phyloP scores from a whole-genome alignment of 2,329 filamentous ascomycete species.

The Aspergillus brunneoviolaceus region DNA sequence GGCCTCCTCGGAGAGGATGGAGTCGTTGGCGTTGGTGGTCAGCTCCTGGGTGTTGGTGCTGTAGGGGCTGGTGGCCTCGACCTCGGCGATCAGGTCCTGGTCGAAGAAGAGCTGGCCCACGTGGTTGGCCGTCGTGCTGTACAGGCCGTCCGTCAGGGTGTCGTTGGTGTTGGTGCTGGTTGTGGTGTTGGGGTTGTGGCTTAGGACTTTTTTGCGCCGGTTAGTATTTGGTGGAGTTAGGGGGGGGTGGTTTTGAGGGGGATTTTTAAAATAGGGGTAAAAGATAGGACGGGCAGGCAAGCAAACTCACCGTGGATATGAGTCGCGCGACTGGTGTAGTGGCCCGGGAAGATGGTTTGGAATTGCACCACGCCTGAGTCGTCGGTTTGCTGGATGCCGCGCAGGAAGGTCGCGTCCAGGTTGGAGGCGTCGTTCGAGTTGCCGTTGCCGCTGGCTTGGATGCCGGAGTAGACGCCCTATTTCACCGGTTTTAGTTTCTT shows the following conservation, averaged over 20 bases:
- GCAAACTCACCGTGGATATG: constrained; percentile 34
- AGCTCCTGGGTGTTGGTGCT: constrained; percentile 47
- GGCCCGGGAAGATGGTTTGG: constrained; percentile 46
- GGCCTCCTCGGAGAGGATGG: constrained; percentile 50
- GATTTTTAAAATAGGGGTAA: no score
- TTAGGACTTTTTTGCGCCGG: constrained; percentile 24
- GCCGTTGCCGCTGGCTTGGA: constrained; percentile 39
- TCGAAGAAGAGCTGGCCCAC: constrained; percentile 67
- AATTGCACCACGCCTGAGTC: constrained; percentile 45
- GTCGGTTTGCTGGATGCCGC: constrained; percentile 47
- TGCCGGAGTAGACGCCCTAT: constrained; percentile 42
- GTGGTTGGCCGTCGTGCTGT: constrained; percentile 51
- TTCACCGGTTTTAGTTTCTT: background rate
- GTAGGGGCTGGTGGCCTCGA: constrained; percentile 53
- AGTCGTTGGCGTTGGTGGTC: constrained; percentile 54
- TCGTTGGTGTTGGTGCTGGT: constrained; percentile 47
- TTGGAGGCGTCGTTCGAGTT: constrained; percentile 39
- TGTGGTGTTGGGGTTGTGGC: constrained; percentile 32
- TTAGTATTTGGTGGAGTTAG: background rate
- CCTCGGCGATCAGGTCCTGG: constrained; percentile 54
- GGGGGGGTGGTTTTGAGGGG: no score
- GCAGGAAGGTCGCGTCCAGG: constrained; percentile 46
- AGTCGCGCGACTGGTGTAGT: constrained; percentile 44
- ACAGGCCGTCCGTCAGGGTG: constrained; percentile 48
- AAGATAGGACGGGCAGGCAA: no score